phyloP scores from a whole-genome alignment of 805 yeast species.

The Isabelozyma rhagii region DNA sequence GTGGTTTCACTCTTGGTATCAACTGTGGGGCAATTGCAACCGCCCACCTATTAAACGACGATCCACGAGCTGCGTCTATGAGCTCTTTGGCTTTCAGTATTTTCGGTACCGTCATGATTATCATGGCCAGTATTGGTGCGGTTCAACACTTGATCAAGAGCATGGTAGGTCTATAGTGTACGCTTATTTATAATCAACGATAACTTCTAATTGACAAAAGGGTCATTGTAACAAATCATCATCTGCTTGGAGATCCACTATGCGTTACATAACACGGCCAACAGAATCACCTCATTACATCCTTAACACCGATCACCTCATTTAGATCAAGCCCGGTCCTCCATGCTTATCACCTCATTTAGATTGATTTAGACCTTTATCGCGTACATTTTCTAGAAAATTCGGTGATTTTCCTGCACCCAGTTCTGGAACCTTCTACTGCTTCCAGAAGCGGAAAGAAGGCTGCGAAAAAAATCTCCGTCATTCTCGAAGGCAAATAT shows the following conservation, averaged over 20 bases:
- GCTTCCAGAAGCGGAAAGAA: background rate
- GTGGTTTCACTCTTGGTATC: slow-evolving; percentile 75
- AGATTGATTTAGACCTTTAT: background rate
- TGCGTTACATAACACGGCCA: too few species aligned
- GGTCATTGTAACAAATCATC: too few species aligned
- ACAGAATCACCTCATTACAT: too few species aligned
- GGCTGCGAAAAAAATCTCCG: background rate
- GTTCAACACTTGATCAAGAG: slow-evolving; percentile 17
- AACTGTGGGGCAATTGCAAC: slow-evolving; percentile 84
- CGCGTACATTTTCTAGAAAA: background rate
- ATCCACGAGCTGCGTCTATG: slow-evolving; percentile 80
- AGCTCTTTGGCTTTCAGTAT: slow-evolving; percentile 67
- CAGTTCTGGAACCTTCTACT: background rate
- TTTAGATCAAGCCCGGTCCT: too few species aligned
- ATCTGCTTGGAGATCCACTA: too few species aligned
- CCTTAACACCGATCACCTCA: too few species aligned
- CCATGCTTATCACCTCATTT: too few species aligned
- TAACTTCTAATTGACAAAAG: background rate
- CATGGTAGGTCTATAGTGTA: slow-evolving; percentile 1
- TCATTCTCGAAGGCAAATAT: background rate
- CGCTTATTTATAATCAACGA: background rate
- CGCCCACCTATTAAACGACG: slow-evolving; percentile 64
- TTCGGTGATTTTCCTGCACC: background rate
- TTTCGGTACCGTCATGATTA: slow-evolving; percentile 71
- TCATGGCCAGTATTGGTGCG: slow-evolving; percentile 56